Evolutionary conservation across 2,329 filamentous ascomycete species (phyloP).

Genomic region (Beauveria pseudobassiana): DNA sequence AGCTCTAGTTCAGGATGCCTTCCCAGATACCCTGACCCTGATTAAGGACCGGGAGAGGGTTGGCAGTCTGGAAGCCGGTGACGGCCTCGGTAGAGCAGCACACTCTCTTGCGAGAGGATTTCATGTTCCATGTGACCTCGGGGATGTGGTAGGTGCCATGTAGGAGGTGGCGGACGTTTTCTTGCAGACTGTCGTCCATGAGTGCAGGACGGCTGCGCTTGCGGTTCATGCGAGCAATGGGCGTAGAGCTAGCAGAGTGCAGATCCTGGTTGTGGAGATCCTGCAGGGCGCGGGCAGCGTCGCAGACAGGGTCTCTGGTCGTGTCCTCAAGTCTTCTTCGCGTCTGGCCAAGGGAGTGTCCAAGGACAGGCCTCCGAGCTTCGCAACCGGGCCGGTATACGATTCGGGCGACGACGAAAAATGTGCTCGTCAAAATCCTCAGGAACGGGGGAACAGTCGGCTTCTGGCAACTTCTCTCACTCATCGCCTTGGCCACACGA

Average conservation of each 20-base stretch:
- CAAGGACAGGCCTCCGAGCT: slow-evolving; percentile 42
- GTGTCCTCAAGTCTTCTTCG: slow-evolving; percentile 37
- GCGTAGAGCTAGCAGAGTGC: slow-evolving; percentile 29
- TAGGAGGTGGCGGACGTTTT: slow-evolving; percentile 60
- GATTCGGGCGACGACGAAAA: slow-evolving; percentile 49
- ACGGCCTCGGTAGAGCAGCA: slow-evolving; percentile 57
- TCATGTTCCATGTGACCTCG: slow-evolving; percentile 30
- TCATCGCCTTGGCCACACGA: slow-evolving; percentile 51
- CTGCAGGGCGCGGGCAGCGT: slow-evolving; percentile 52
- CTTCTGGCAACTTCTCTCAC: slow-evolving; percentile 47
- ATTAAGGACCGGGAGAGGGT: slow-evolving; percentile 42
- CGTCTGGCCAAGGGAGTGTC: slow-evolving; percentile 39
- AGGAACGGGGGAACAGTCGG: slow-evolving; percentile 49
- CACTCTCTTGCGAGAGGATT: slow-evolving; percentile 53
- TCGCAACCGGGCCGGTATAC: slow-evolving; percentile 45
- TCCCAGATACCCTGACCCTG: slow-evolving; percentile 62
- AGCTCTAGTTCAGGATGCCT: slow-evolving; percentile 48
- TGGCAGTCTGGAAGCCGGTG: slow-evolving; percentile 37
- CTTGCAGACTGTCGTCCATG: slow-evolving; percentile 53
- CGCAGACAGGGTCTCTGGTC: slow-evolving; percentile 36
- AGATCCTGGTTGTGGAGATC: slow-evolving; percentile 49
- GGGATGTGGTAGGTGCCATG: slow-evolving; percentile 26
- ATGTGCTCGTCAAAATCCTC: slow-evolving; percentile 47
- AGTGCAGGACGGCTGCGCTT: slow-evolving; percentile 56
- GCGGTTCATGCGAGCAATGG: slow-evolving; percentile 27